phyloP scores from a whole-genome alignment of 2,329 filamentous ascomycete species.

The Colletotrichum salicis region DNA sequence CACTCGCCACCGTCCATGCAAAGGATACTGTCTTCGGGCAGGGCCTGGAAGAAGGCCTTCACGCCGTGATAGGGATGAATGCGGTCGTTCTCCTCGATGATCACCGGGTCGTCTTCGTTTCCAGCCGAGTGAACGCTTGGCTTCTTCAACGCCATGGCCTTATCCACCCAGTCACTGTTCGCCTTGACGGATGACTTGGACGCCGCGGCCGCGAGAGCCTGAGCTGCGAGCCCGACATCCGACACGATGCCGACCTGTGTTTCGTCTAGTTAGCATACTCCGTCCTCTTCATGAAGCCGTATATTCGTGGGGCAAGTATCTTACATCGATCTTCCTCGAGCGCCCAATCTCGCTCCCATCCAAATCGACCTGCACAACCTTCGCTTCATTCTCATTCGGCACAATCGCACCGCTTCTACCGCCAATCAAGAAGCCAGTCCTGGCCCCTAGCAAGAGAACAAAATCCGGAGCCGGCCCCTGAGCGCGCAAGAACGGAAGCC shows the following conservation, averaged over 20 bases:
- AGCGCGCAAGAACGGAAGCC: slow-evolving; percentile 7
- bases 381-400: slow-evolving; percentile 11
- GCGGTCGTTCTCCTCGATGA: slow-evolving; percentile 1
- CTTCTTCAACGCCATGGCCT: neutral
- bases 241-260: slow-evolving; percentile 8
- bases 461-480: slow-evolving; percentile 16
- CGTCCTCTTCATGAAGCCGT: neutral
- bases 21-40: slow-evolving; percentile 10
- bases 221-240: slow-evolving; percentile 11
- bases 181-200: neutral
- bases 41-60: neutral
- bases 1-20: slow-evolving; percentile 20
- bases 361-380: slow-evolving; percentile 15
- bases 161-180: neutral
- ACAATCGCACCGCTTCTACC: slow-evolving; percentile 13
- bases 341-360: slow-evolving; percentile 21
- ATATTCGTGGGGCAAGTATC: neutral
- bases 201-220: neutral
- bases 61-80: slow-evolving; percentile 18
- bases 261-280: neutral
- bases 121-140: neutral
- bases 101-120: neutral
- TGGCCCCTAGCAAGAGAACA: slow-evolving; percentile 14
- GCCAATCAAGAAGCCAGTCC: slow-evolving; percentile 14
- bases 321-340: slow-evolving; percentile 15